These are phyloP conservation scores for Curvularia eragrostidis DNA, from an alignment of 2,329 filamentous ascomycete genomes.

Conservation along the genomic window DNA sequence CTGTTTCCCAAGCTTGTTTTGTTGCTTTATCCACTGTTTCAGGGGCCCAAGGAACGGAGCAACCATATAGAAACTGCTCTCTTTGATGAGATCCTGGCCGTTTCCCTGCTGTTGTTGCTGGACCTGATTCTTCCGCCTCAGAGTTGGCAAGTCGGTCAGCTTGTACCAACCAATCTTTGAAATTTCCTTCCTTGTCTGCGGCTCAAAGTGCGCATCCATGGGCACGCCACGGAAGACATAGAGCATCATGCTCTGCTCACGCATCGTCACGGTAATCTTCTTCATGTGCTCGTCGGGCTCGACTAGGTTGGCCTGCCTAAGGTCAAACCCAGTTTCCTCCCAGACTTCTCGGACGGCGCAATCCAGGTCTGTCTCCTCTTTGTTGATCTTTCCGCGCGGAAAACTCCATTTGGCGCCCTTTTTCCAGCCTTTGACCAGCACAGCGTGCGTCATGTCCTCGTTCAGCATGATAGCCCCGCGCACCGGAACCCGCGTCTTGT, in stretches of 20 bases:
- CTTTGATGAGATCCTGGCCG: slow-evolving; percentile 64
- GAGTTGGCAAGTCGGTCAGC: slow-evolving; percentile 83
- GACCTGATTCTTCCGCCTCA: slow-evolving; percentile 71
- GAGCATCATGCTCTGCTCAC: slow-evolving; percentile 89
- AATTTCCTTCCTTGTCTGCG: slow-evolving; percentile 94
- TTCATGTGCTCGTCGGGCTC: slow-evolving; percentile 73
- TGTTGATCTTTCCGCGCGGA: slow-evolving; percentile 96
- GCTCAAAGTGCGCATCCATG: slow-evolving; percentile 85
- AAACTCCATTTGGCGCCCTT: slow-evolving; percentile 97
- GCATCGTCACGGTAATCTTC: slow-evolving; percentile 86
- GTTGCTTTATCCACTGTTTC: slow-evolving; percentile 88
- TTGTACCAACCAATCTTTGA: slow-evolving; percentile 97
- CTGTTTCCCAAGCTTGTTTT: slow-evolving; percentile 74
- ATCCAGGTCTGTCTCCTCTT: slow-evolving; percentile 90
- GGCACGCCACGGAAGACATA: slow-evolving; percentile 92
- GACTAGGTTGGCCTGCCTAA: slow-evolving; percentile 77
- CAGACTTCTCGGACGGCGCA: slow-evolving; percentile 94
- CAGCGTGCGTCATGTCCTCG: slow-evolving; percentile 88
- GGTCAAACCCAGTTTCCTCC: slow-evolving; percentile 92
- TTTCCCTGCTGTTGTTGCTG: slow-evolving; percentile 62
- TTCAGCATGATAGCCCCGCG: slow-evolving; percentile 94
- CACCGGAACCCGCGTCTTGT: slow-evolving; percentile 94
- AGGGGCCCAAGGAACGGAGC: slow-evolving; percentile 86
- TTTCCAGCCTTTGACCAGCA: slow-evolving; percentile 98
- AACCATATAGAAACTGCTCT: slow-evolving; percentile 97